A percentile compares a stretch with the other conserved stretches of the same genome.
phyloP scores from a whole-genome alignment of 2,329 filamentous ascomycete species.

The Ilyonectria sp. region DNA sequence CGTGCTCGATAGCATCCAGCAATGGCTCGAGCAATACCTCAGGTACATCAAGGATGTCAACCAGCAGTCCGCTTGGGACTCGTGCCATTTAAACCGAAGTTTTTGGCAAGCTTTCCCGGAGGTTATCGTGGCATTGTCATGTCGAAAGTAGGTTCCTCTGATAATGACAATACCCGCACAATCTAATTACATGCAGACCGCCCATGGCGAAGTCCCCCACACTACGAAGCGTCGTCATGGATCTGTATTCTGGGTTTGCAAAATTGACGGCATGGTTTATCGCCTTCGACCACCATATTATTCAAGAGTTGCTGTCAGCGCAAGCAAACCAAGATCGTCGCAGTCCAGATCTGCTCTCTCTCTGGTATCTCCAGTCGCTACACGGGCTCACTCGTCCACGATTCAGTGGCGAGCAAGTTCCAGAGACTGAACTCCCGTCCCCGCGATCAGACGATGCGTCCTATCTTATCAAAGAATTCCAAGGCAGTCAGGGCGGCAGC shows the following conservation, averaged over 20 bases:
- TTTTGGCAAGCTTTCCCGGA: constrained; percentile 71
- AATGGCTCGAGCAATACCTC: constrained; percentile 68
- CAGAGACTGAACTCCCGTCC: constrained; percentile 31
- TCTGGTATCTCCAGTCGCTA: constrained; percentile 63
- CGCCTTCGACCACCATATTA: constrained; percentile 58
- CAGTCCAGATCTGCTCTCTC: constrained; percentile 47
- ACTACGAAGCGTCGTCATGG: constrained; percentile 50
- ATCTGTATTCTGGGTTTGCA: constrained; percentile 61
- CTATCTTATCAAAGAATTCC: constrained; percentile 62
- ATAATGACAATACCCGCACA: neutral
- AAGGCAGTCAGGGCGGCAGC: constrained; percentile 58
- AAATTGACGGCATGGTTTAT: constrained; percentile 68
- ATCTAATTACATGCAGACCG: constrained; percentile 43
- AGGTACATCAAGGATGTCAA: constrained; percentile 55
- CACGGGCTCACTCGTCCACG: constrained; percentile 45
- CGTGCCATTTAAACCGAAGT: constrained; percentile 59
- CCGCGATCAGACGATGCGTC: constrained; percentile 39
- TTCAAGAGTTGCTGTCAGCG: constrained; percentile 37
- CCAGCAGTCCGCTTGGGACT: constrained; percentile 56
- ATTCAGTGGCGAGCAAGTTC: constrained; percentile 30
- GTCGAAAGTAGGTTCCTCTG: constrained; percentile 57
- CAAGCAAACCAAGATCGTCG: constrained; percentile 31
- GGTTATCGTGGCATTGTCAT: constrained; percentile 55
- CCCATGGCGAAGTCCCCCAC: constrained; percentile 41
- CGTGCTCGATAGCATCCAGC: constrained; percentile 60